Base-by-base conservation (phyloP, 352 stramenopile genomes). In the Phytophthora europaea region DNA sequence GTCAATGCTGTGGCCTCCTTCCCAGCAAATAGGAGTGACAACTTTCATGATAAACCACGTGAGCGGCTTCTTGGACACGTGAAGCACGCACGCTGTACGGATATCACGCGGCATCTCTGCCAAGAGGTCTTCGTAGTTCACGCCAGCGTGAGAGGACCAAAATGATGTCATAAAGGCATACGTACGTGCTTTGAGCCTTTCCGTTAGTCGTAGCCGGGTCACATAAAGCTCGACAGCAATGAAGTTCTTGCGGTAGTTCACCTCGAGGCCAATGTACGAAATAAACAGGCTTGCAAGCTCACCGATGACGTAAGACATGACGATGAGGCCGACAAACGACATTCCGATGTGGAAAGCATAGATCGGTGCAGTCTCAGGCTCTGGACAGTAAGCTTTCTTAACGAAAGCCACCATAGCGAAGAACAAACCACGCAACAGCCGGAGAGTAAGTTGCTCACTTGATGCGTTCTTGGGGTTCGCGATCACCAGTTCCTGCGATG, bases 211-310 rank as follows among this genome's bases (percentile, higher is more conserved):
- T 47, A 68, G 64, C 8, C 79, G 77, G 18, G 73, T 62, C 3
- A 89, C 50, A 61, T 82, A 89, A 16, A 79, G 47, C 36, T 81
- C 65, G 6, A 87, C 72, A 10, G 80, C 75, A 33, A 87, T 81
- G 33, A 84, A 72, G 28, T 84, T 76, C 38, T 85, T 86, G 54
- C 79, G 82, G 56, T 86, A 89, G 38, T 83, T 64, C 13, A 89
- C 77, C 56, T 89, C 78, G 53, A 85, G 76, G 34, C 80, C 76
- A 54, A 83, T 87, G 51, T 68, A 82, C 15, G 74, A 84, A 13
- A 79, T 67, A 72, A 85, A 89, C n/a, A 89, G 47, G 23, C 78
- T 85, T 1, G 78, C 71, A 13, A 85, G 65, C 43, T 87, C 77
- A 13, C 74, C 73, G 33, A 89, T 78, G 59, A 89, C 76, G 57